phyloP scores from a whole-genome alignment of 352 stramenopile genomes.

The Globisporangium okanoganense region DNA sequence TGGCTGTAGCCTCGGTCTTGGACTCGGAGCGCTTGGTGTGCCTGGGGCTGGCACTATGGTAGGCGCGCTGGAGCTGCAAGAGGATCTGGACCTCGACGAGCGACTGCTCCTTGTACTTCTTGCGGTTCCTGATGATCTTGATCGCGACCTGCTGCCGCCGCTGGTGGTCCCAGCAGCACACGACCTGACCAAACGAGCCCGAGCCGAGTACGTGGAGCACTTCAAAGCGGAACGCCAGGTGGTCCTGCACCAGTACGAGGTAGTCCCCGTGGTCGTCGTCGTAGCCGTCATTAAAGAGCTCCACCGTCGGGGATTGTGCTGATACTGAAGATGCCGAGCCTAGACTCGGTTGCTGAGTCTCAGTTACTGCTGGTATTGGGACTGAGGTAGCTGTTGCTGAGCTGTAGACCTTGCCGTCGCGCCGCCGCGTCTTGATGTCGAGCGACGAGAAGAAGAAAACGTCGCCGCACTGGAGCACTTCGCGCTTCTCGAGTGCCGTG shows the following conservation, averaged over 20 bases:
- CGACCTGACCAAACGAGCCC: constrained; percentile 98
- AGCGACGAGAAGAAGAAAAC: constrained; percentile 48
- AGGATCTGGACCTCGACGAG: constrained; percentile 96
- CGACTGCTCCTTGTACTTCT: constrained; percentile 94
- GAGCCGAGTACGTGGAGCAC: constrained; percentile 94
- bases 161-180: constrained; percentile 89
- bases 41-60: neutral
- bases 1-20: neutral
- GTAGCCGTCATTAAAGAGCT: constrained; percentile 90
- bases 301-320: neutral
- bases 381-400: neutral
- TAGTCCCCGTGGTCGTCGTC: constrained; percentile 98
- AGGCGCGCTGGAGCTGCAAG: constrained; percentile 65
- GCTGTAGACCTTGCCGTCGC: constrained; percentile 27
- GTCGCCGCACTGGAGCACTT: constrained; percentile 47
- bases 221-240: constrained; percentile 93
- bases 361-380: neutral
- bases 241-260: constrained; percentile 91
- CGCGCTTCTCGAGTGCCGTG: constrained; percentile 38
- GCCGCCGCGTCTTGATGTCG: constrained; percentile 28
- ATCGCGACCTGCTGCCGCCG: constrained; percentile 89
- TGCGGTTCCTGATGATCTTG: constrained; percentile 98
- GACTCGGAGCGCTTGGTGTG: neutral
- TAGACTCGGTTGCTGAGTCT: too few relatives aligned
- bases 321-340: neutral